A percentile compares a stretch with the other conserved stretches of the same genome.
phyloP scores from a whole-genome alignment of 108 stramenopile genomes.

The Epithemia pelagica region DNA sequence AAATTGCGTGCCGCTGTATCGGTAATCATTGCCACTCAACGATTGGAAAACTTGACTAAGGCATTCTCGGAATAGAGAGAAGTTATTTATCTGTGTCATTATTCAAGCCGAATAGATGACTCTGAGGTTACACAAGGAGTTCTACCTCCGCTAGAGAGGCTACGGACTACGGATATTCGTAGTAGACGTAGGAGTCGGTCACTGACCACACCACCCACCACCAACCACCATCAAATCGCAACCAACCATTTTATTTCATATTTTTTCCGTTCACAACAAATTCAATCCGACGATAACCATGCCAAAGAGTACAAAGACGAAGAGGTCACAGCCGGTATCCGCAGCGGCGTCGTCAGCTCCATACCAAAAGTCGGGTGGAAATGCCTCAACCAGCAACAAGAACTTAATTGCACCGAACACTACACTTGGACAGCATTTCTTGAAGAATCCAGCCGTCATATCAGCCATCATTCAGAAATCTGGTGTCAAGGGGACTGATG shows the following conservation, averaged over 20 bases:
- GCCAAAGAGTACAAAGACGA: neutral
- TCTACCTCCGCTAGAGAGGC: no score
- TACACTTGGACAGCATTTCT: constrained; percentile 95
- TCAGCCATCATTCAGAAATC: constrained; percentile 93
- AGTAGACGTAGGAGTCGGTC: no score
- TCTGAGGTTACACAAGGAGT: no score
- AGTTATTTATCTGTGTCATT: neutral
- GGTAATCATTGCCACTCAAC: constrained; percentile 43
- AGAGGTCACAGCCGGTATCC: neutral
- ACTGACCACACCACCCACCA: no score
- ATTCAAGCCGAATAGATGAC: no score
- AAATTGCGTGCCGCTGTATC: constrained; percentile 81
- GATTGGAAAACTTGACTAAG: neutral
- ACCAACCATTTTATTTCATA: no score
- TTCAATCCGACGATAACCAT: neutral
- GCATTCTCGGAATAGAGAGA: neutral
- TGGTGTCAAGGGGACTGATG: constrained; percentile 79
- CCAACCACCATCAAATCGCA: no score
- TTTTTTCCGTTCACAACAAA: no score
- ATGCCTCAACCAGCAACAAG: constrained; percentile 8
- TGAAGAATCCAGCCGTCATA: constrained; percentile 99
- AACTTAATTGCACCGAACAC: constrained; percentile 89
- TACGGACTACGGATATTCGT: no score
- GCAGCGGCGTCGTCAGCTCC: constrained; percentile 1
- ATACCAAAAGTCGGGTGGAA: neutral